Evolutionary conservation across 1,284 basidiomycete genomes (phyloP).

Genomic region (Entoloma clypeatum): DNA sequence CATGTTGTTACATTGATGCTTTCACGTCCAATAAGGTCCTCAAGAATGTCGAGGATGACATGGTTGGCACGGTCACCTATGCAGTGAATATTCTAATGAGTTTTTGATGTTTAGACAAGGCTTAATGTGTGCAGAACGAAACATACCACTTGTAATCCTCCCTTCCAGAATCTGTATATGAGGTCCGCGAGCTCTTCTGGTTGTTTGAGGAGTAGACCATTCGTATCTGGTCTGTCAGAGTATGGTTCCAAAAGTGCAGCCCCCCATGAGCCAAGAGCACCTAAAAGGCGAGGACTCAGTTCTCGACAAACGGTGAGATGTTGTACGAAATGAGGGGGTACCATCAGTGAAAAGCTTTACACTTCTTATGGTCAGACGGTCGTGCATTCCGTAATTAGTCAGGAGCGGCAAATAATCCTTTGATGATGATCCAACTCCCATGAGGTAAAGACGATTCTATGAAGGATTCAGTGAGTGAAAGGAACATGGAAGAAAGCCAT

Average conservation of each 20-base stretch:
- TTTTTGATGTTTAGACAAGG: conserved; percentile 4
- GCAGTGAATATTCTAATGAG: conserved; percentile 75
- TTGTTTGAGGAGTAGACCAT: conserved; percentile 64
- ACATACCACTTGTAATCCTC: conserved; percentile 70
- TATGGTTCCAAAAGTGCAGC: conserved; percentile 87
- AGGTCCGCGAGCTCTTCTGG: conserved; percentile 51
- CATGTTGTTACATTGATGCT: conserved; percentile 39
- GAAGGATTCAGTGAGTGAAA: not conserved
- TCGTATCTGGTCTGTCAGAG: conserved; percentile 68
- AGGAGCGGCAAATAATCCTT: conserved; percentile 65
- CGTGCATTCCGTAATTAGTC: conserved; percentile 56
- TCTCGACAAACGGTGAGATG: not conserved
- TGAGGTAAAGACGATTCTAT: conserved; percentile 74
- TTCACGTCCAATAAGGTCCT: conserved; percentile 39
- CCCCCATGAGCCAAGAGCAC: conserved; percentile 89
- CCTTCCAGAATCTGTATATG: conserved; percentile 62
- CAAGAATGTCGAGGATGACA: conserved; percentile 77
- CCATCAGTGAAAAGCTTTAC: conserved; percentile 86
- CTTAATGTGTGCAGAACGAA: not conserved
- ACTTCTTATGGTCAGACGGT: conserved; percentile 65
- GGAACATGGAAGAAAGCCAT: not conserved
- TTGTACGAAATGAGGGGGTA: conserved; percentile 19
- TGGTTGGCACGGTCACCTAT: conserved; percentile 91
- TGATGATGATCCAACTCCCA: conserved; percentile 60
- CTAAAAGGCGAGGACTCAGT: conserved; percentile 30